phyloP scores from a whole-genome alignment of 768 basidiomycete species.

The Nidularia sp. region DNA sequence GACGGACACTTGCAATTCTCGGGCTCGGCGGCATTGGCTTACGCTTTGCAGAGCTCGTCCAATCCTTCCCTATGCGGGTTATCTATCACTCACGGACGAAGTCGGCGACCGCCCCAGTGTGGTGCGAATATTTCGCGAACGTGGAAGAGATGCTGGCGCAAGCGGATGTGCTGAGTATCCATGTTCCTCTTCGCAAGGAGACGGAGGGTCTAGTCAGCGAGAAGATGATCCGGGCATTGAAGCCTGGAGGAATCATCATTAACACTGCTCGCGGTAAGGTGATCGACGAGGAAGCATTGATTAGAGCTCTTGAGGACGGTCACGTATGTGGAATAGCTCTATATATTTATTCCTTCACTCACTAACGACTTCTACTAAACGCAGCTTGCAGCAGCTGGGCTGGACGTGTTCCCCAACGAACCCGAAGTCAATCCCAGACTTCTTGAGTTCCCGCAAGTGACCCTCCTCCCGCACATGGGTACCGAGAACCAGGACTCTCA shows the following conservation, averaged over 20 bases:
- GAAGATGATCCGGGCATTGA: slow-evolving; percentile 72
- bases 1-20: slow-evolving; percentile 67
- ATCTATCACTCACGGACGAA: slow-evolving; percentile 73
- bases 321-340: slow-evolving; percentile 55
- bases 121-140: slow-evolving; percentile 70
- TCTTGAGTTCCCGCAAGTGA: slow-evolving; percentile 77
- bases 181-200: slow-evolving; percentile 73
- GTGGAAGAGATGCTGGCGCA: slow-evolving; percentile 61
- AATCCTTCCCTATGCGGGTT: slow-evolving; percentile 86
- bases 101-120: slow-evolving; percentile 55
- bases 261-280: slow-evolving; percentile 93
- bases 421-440: slow-evolving; percentile 76
- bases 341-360: not conserved
- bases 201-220: slow-evolving; percentile 75
- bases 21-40: slow-evolving; percentile 77
- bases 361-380: not conserved
- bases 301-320: slow-evolving; percentile 79
- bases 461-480: slow-evolving; percentile 89
- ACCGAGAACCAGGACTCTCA: slow-evolving; percentile 82
- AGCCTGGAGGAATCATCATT: slow-evolving; percentile 72
- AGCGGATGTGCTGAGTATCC: slow-evolving; percentile 82
- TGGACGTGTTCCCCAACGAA: slow-evolving; percentile 87
- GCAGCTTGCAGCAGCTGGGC: slow-evolving; percentile 76
- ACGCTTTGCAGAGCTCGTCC: slow-evolving; percentile 65
- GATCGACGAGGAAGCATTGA: slow-evolving; percentile 83